phyloP scores from a whole-genome alignment of 306 rosid genomes.

The Acacia confusa region DNA sequence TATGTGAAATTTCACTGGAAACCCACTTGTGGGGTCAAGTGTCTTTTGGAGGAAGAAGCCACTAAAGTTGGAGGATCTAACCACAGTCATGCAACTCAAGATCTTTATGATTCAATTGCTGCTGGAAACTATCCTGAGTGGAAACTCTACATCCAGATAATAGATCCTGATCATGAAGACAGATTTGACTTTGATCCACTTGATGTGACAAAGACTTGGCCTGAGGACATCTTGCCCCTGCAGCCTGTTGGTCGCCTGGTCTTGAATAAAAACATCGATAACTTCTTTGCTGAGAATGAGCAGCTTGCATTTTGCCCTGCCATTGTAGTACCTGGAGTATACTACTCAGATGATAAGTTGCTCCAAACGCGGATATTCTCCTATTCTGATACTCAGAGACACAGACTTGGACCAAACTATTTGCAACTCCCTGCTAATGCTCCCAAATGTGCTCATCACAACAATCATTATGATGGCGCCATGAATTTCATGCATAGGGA shows the following conservation, averaged over 20 bases:
- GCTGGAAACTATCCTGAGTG: constrained; percentile 9
- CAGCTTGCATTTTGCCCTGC: constrained; percentile 8
- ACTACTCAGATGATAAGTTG: constrained; percentile 6
- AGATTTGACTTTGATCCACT: constrained; percentile 11
- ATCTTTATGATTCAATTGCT: neutral
- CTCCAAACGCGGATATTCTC: constrained; percentile 1
- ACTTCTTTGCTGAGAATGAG: constrained; percentile 9
- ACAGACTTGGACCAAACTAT: constrained; percentile 9
- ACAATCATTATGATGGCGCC: neutral
- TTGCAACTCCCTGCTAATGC: constrained; percentile 2
- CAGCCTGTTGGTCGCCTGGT: constrained; percentile 10
- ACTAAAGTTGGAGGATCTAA: neutral
- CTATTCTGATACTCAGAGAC: neutral
- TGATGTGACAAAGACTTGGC: constrained; percentile 6
- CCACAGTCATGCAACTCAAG: constrained; percentile 11
- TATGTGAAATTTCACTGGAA: constrained; percentile 11
- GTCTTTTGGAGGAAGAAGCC: neutral
- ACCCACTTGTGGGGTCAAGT: constrained; percentile 7
- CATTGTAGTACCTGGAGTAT: neutral
- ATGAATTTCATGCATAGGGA: constrained; percentile 11
- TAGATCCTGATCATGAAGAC: constrained; percentile 7
- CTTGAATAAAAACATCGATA: constrained; percentile 3
- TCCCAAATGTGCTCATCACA: constrained; percentile 12
- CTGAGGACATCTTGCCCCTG: constrained; percentile 8
- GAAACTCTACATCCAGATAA: neutral